Evolutionary conservation across 2,329 filamentous ascomycete genomes (phyloP).

Genomic region (Trichoderma pleuroti): DNA sequence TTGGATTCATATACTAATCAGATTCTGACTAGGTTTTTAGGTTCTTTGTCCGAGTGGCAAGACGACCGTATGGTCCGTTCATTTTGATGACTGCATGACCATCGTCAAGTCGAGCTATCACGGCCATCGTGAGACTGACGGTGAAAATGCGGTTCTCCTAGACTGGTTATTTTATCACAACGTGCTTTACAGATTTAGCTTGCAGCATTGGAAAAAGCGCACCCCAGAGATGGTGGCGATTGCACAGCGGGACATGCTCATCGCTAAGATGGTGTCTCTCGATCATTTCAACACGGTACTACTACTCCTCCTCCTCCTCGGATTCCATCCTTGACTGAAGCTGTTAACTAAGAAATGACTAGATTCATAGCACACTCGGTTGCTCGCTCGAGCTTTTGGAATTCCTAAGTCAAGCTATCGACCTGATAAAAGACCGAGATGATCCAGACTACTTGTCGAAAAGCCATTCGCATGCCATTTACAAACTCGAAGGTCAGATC

Average conservation of each 20-base stretch:
- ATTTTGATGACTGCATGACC: slow-evolving; percentile 14
- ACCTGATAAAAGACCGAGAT: background rate
- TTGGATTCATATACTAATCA: background rate
- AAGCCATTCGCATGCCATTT: background rate
- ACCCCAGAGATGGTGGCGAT: slow-evolving; percentile 8
- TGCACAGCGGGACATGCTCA: slow-evolving; percentile 8
- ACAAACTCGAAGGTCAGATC: slow-evolving; percentile 1
- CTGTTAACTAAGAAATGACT: background rate
- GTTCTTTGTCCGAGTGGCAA: slow-evolving; percentile 12
- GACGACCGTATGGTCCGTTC: slow-evolving; percentile 12
- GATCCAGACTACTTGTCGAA: background rate
- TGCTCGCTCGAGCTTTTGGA: slow-evolving; percentile 18
- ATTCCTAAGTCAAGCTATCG: background rate
- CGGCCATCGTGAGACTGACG: background rate
- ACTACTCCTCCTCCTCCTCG: no score
- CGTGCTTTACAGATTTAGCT: slow-evolving; percentile 18
- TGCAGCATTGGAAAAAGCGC: slow-evolving; percentile 17
- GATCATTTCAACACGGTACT: background rate
- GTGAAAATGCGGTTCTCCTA: slow-evolving; percentile 6
- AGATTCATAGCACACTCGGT: slow-evolving; percentile 15
- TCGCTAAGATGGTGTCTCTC: background rate
- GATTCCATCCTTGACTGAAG: background rate
- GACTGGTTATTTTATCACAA: slow-evolving; percentile 20
- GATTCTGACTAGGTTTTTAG: background rate
- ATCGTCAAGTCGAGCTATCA: slow-evolving; percentile 15